Conservation (phyloP, 805 yeast genomes). For the Zygosaccharomyces gambellarensis region DNA sequence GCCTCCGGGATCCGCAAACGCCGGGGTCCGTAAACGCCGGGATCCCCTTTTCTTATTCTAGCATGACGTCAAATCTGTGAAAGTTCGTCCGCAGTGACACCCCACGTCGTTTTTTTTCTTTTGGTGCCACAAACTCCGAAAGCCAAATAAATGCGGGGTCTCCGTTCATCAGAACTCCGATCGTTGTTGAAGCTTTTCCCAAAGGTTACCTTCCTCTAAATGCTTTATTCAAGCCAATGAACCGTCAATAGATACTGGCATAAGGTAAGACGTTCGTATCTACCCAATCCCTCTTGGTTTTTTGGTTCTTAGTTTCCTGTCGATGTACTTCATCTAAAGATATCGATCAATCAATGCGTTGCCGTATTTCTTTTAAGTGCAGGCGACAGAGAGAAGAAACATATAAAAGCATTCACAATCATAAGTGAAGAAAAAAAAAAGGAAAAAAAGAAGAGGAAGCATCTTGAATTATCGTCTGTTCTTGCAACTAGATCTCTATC, state of each 20-base stretch:
- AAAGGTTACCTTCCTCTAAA: neutral
- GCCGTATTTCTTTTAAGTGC: constrained; percentile 10
- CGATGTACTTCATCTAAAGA: neutral
- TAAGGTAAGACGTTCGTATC: no score
- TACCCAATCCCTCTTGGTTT: neutral
- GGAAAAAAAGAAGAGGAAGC: no score
- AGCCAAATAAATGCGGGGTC: neutral
- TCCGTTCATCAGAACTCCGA: neutral
- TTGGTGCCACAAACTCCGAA: neutral
- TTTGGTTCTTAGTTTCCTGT: neutral
- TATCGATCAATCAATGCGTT: neutral
- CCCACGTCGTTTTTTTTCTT: neutral
- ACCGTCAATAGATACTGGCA: no score
- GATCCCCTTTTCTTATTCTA: neutral
- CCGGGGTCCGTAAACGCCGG: no score
- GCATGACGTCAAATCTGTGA: no score
- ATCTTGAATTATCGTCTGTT: no score
- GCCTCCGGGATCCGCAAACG: neutral
- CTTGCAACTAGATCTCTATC: neutral
- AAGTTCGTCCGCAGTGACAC: neutral
- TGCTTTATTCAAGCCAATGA: neutral
- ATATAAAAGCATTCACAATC: neutral
- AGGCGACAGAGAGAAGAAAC: constrained; percentile 13
- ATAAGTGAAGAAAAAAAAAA: no score
- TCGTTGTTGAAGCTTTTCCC: neutral